Evolutionary conservation across 2,329 filamentous ascomycete species (phyloP).

Genomic region (Stachybotrys elegans): DNA sequence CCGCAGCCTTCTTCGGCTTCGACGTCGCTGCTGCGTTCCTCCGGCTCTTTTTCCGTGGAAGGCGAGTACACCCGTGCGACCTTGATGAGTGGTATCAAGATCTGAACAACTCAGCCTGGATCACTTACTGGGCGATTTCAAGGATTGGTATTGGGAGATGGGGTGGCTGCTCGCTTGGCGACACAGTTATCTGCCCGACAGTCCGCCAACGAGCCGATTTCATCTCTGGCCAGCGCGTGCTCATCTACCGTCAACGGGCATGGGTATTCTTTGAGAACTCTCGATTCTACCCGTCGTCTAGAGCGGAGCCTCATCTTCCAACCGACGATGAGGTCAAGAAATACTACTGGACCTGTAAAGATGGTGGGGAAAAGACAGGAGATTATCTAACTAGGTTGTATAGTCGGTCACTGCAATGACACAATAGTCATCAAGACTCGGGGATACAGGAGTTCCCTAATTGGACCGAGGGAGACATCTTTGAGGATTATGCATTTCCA

Average conservation of each 20-base stretch:
- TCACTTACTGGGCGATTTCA: not conserved
- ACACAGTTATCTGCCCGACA: not conserved
- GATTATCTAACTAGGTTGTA: not conserved
- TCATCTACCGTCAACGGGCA: not conserved
- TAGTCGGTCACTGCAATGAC: not conserved
- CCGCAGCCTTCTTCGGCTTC: too few species aligned
- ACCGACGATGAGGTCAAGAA: not conserved
- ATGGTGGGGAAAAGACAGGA: not conserved
- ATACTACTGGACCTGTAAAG: not conserved
- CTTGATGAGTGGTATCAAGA: too few species aligned
- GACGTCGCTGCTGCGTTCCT: too few species aligned
- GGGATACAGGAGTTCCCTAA: not conserved
- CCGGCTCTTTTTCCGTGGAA: conserved; percentile 24
- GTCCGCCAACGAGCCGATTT: not conserved
- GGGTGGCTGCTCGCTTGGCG: too few species aligned
- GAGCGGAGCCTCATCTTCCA: not conserved
- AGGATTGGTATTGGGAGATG: too few species aligned
- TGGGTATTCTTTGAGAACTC: not conserved
- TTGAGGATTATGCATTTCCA: not conserved
- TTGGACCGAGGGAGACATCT: not conserved
- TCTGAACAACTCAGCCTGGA: too few species aligned
- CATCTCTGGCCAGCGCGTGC: not conserved
- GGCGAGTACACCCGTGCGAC: too few species aligned
- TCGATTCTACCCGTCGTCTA: not conserved
- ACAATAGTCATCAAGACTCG: not conserved